Conservation (phyloP, 2,329 filamentous ascomycete species). For the Hypoxylon sp. region DNA sequence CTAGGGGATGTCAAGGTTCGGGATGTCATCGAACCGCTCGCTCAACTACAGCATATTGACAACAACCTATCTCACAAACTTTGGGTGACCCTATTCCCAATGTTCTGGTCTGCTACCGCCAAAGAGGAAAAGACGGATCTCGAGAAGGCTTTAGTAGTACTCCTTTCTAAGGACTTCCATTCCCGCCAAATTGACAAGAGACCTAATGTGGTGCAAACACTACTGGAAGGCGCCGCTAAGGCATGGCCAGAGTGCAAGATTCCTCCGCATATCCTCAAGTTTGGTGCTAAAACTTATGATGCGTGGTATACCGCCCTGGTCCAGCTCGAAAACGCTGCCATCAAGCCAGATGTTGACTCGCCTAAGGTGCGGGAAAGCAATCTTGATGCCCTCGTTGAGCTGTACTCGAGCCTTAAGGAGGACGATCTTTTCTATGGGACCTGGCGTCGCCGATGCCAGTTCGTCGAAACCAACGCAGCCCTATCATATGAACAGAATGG, state of each 20-base stretch:
- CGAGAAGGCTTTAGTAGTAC: conserved; percentile 88
- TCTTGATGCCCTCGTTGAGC: conserved; percentile 92
- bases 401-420: conserved; percentile 92
- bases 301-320: conserved; percentile 96
- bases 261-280: conserved; percentile 96
- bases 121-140: conserved; percentile 92
- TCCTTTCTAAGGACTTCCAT: conserved; percentile 96
- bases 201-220: conserved; percentile 93
- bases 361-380: conserved; percentile 91
- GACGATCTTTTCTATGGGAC: conserved; percentile 98
- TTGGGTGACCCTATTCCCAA: conserved; percentile 91
- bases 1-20: conserved; percentile 88
- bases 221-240: conserved; percentile 88
- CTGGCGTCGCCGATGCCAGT: conserved; percentile 94
- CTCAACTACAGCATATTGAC: conserved; percentile 93
- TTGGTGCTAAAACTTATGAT: conserved; percentile 92
- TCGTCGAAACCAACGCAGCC: conserved; percentile 96
- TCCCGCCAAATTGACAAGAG: conserved; percentile 93
- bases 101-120: conserved; percentile 91
- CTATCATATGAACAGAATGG: conserved; percentile 98
- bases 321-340: conserved; percentile 90
- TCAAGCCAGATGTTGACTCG: conserved; percentile 88
- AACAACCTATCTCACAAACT: conserved; percentile 85
- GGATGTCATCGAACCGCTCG: conserved; percentile 90
- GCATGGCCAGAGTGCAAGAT: conserved; percentile 91